Conservation (phyloP, 257 asterid species). For the Solanum tarapatanum region DNA sequence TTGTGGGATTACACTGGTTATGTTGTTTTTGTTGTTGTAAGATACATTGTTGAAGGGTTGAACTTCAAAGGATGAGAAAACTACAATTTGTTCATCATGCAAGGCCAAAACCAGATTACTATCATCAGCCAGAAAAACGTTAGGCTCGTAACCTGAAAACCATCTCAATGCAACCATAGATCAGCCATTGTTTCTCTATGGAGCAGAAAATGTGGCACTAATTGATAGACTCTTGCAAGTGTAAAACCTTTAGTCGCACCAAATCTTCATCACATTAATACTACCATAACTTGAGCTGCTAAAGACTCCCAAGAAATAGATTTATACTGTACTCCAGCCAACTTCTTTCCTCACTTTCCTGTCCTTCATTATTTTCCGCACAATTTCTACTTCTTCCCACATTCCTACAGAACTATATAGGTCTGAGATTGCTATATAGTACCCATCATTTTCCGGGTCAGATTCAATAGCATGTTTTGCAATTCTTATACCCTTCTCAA, state of each 20-base stretch:
- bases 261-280: neutral
- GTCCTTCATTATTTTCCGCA: constrained; percentile 46
- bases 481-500: constrained; percentile 52
- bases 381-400: constrained; percentile 62
- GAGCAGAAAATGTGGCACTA: neutral
- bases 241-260: neutral
- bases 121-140: neutral
- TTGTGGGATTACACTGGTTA: neutral
- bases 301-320: neutral
- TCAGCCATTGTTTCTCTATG: neutral
- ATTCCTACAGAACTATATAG: constrained; percentile 53
- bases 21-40: neutral
- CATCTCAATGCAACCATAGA: neutral
- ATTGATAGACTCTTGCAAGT: neutral
- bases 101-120: neutral
- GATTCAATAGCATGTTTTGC: constrained; percentile 69
- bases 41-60: neutral
- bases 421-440: constrained; percentile 48
- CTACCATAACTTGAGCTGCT: neutral
- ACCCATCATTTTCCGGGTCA: constrained; percentile 76
- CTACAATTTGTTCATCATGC: neutral
- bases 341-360: constrained; percentile 47
- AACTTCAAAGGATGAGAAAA: neutral
- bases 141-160: neutral
- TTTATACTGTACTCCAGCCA: constrained; percentile 68